These are phyloP conservation scores for Paecilomyces niveus DNA, from an alignment of 2,329 filamentous ascomycete genomes.

Conservation along the genomic window DNA sequence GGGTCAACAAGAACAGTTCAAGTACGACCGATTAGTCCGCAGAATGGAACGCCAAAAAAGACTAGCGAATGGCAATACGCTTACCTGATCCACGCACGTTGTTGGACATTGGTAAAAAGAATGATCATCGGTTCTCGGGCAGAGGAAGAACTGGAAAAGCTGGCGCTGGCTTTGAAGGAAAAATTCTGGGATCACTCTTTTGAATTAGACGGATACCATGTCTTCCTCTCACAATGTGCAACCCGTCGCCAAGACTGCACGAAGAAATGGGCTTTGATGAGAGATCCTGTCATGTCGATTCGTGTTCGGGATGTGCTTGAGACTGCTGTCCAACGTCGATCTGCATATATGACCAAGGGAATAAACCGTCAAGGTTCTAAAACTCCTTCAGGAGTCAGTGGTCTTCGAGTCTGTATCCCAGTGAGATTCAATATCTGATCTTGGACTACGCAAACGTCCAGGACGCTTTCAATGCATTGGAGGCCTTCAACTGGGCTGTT, in stretches of 20 bases:
- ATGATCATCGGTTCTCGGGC: neutral
- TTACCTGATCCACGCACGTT: neutral
- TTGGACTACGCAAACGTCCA: neutral
- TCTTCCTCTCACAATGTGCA: neutral
- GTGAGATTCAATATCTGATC: neutral
- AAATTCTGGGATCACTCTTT: neutral
- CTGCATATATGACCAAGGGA: neutral
- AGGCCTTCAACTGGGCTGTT: neutral
- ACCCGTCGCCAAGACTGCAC: neutral
- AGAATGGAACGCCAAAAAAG: neutral
- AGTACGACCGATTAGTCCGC: neutral
- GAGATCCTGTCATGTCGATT: neutral
- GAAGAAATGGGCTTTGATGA: neutral
- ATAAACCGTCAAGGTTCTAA: neutral
- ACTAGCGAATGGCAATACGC: neutral
- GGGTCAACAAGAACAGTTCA: too few species aligned
- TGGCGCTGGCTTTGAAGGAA: neutral
- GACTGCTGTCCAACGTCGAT: neutral
- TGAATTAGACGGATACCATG: neutral
- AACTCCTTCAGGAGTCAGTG: neutral
- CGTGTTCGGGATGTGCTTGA: neutral
- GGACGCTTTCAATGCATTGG: neutral
- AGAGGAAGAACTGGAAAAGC: neutral
- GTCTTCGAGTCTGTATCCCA: neutral
- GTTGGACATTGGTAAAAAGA: neutral